Conservation (phyloP, 768 basidiomycete genomes). For the Tulasnella sp. region DNA sequence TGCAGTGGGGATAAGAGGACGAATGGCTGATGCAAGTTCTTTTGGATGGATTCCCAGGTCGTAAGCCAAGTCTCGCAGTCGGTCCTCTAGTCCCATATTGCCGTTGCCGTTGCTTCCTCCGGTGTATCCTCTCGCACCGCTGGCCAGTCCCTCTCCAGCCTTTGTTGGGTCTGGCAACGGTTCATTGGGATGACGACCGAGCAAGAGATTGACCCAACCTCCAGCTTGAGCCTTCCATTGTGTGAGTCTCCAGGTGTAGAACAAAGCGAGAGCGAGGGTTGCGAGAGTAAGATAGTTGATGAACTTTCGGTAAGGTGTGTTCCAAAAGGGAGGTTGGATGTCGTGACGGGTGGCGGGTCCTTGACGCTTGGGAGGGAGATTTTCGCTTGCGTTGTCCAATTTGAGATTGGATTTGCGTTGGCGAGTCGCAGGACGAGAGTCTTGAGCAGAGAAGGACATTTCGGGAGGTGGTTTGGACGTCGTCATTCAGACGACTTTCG, state of each 20-base stretch:
- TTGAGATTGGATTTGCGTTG: not conserved
- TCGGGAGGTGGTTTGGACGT: not conserved
- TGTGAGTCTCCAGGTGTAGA: constrained; percentile 16
- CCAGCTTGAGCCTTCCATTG: constrained; percentile 14
- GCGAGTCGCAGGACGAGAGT: not conserved
- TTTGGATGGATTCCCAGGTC: constrained; percentile 15
- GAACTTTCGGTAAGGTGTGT: constrained; percentile 8
- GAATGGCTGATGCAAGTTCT: constrained; percentile 14
- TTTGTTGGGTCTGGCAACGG: constrained; percentile 3
- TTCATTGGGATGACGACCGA: constrained; percentile 9
- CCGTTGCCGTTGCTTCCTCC: not conserved
- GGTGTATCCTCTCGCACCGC: not conserved
- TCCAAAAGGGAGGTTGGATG: not conserved
- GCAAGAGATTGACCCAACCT: constrained; percentile 15
- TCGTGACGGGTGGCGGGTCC: not conserved
- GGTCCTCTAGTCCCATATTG: constrained; percentile 5
- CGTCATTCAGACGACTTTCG: not conserved
- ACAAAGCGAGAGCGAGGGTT: constrained; percentile 1
- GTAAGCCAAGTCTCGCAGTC: constrained; percentile 12
- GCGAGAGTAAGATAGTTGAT: constrained; percentile 11
- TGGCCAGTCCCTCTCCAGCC: not conserved
- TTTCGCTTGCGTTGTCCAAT: not conserved
- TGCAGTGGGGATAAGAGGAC: constrained; percentile 12
- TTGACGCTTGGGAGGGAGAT: constrained; percentile 9
- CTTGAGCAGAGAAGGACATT: not conserved